Percentiles rank a stretch among this genome's conserved stretches.
These are phyloP conservation scores for Aspergillus heteromorphus DNA, from an alignment of 495 filamentous ascomycete genomes.

Conservation along the genomic window DNA sequence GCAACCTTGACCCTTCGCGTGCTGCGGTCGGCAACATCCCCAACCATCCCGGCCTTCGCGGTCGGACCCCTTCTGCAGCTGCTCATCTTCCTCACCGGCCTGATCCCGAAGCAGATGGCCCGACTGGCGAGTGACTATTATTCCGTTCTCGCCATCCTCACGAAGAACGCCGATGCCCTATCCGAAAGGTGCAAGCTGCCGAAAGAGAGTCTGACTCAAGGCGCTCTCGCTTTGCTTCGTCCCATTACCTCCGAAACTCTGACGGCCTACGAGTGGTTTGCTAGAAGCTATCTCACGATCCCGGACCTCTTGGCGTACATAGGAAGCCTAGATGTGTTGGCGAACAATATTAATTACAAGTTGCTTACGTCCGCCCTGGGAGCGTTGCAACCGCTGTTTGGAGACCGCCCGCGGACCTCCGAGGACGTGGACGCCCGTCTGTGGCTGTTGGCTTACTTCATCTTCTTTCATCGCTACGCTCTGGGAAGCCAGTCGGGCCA, in stretches of 20 bases:
- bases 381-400: conserved; percentile 24
- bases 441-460: conserved; percentile 78
- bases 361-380: conserved; percentile 46
- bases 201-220: conserved; percentile 24
- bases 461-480: conserved; percentile 61
- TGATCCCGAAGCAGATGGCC: conserved; percentile 48
- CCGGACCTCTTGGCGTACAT: conserved; percentile 38
- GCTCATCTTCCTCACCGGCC: conserved; percentile 31
- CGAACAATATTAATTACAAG: conserved; percentile 48
- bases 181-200: conserved; percentile 15
- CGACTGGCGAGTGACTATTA: conserved; percentile 39
- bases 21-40: conserved; percentile 27
- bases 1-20: conserved; percentile 40
- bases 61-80: conserved; percentile 35
- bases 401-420: conserved; percentile 15
- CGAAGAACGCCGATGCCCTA: conserved; percentile 23
- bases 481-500: conserved; percentile 38
- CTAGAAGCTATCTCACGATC: conserved; percentile 47
- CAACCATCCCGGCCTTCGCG: conserved; percentile 15
- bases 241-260: conserved; percentile 43
- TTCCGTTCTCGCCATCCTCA: conserved; percentile 36
- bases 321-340: conserved; percentile 42
- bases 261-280: conserved; percentile 55
- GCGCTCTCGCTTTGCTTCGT: conserved; percentile 45
- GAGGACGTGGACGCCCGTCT: conserved; percentile 42